Conservation (phyloP, 352 stramenopile species). For the Pythium volutum region DNA sequence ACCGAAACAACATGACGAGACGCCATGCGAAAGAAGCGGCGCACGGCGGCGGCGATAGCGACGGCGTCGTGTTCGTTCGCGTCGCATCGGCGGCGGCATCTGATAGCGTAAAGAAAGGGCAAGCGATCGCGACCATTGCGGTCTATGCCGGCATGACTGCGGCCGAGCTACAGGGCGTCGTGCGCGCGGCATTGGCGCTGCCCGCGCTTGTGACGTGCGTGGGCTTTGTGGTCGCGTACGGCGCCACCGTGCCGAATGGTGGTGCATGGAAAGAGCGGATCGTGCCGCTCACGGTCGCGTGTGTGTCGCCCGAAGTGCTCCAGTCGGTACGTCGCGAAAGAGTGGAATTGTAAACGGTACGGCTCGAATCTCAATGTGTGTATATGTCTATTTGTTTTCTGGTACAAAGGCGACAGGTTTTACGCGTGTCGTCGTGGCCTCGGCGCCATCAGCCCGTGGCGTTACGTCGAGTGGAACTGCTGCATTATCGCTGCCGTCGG, state of each 20-base stretch:
- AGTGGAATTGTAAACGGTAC: no score
- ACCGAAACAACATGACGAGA: background rate
- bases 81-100: background rate
- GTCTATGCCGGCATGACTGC: constrained; percentile 51
- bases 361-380: background rate
- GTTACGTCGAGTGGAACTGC: background rate
- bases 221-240: constrained; percentile 36
- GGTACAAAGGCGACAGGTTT: constrained; percentile 10
- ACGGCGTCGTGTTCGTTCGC: constrained; percentile 21
- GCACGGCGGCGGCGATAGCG: background rate
- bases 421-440: constrained; percentile 26
- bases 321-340: constrained; percentile 5
- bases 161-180: constrained; percentile 41
- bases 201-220: constrained; percentile 16
- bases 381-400: background rate
- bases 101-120: background rate
- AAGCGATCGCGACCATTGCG: constrained; percentile 31
- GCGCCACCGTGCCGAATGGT: background rate
- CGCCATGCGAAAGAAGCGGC: background rate
- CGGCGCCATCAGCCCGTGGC: background rate
- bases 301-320: constrained; percentile 43
- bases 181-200: constrained; percentile 35
- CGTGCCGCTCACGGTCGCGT: constrained; percentile 63
- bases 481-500: background rate
- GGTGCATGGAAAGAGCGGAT: constrained; percentile 26